Conservation (phyloP, 2,329 filamentous ascomycete species). For the Talaromyces sp. region DNA sequence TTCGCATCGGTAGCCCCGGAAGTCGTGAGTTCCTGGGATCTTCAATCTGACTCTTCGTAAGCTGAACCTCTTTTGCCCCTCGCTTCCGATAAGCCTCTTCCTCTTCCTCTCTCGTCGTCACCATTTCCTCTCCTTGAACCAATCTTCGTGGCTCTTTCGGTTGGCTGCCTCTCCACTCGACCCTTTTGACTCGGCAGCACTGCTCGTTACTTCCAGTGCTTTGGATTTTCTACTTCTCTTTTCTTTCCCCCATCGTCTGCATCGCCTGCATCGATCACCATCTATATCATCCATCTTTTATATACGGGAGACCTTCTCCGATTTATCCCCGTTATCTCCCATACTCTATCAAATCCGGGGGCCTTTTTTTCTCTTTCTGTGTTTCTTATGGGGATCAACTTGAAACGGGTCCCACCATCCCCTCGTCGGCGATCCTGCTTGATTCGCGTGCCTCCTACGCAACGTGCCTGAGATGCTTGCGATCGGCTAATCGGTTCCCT, state of each 20-base stretch:
- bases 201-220: too few species aligned
- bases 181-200: too few species aligned
- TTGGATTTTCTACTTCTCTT: too few species aligned
- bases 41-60: conserved; percentile 12
- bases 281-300: neutral
- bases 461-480: conserved; percentile 19
- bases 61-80: conserved; percentile 22
- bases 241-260: too few species aligned
- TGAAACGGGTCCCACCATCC: conserved; percentile 17
- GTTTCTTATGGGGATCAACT: neutral
- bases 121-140: conserved; percentile 16
- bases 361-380: neutral
- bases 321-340: neutral
- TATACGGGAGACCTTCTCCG: too few species aligned
- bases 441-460: conserved; percentile 9
- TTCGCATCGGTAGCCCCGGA: conserved; percentile 30
- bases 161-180: too few species aligned
- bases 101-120: conserved; percentile 29
- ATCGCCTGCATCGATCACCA: too few species aligned
- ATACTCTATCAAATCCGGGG: neutral
- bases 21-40: conserved; percentile 22
- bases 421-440: conserved; percentile 12
- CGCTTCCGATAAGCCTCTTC: conserved; percentile 39
- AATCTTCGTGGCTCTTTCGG: neutral
- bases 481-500: conserved; percentile 23